Evolutionary conservation across 495 filamentous ascomycete species (phyloP).

Genomic region (Aspergillus hancockii): DNA sequence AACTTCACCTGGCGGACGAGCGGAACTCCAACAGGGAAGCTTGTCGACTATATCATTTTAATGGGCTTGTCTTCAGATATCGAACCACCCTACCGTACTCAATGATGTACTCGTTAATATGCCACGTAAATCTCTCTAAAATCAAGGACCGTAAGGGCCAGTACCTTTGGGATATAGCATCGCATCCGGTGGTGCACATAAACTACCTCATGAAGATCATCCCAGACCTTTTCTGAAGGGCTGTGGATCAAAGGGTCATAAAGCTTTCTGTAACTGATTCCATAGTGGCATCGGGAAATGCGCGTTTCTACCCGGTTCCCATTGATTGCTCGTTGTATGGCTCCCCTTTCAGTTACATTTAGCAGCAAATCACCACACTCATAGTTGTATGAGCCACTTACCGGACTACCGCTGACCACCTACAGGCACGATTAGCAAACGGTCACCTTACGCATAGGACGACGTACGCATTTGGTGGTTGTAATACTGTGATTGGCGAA

Average conservation of each 20-base stretch:
- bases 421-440: background rate
- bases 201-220: conserved; percentile 23
- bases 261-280: conserved; percentile 24
- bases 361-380: conserved; percentile 31
- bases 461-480: conserved; percentile 60
- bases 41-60: background rate
- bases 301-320: conserved; percentile 45
- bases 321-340: conserved; percentile 40
- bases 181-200: conserved; percentile 12
- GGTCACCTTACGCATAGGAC: background rate
- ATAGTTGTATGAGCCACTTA: conserved; percentile 4
- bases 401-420: conserved; percentile 29
- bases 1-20: background rate
- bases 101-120: background rate
- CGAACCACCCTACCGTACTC: conserved; percentile 11
- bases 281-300: conserved; percentile 53
- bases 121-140: background rate
- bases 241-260: conserved; percentile 38
- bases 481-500: conserved; percentile 54
- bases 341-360: conserved; percentile 39
- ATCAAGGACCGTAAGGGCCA: background rate
- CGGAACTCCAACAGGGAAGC: background rate
- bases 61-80: conserved; percentile 19
- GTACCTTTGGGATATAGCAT: conserved; percentile 37
- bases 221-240: background rate